Conservation (phyloP, 1,139 yeast genomes). For the Debaryomyces udenii region DNA sequence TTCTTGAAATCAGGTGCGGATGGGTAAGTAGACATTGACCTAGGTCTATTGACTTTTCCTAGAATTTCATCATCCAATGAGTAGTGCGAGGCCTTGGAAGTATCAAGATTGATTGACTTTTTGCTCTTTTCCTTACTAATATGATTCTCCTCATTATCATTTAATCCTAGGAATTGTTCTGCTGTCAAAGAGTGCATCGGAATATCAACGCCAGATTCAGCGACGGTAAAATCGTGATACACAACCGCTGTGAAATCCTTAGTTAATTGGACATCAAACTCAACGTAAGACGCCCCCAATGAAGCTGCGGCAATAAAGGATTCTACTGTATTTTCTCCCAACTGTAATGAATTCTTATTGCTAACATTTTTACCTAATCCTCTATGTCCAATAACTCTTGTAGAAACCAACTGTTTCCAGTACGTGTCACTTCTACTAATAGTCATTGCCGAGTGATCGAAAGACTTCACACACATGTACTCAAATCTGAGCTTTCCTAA, state of each 20-base stretch:
- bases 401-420: slow-evolving; percentile 88
- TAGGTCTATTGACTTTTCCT: slow-evolving; percentile 38
- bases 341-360: slow-evolving; percentile 75
- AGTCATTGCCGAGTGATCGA: slow-evolving; percentile 70
- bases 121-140: slow-evolving; percentile 16
- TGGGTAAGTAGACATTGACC: slow-evolving; percentile 44
- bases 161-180: slow-evolving; percentile 82
- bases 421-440: slow-evolving; percentile 77
- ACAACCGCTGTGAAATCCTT: slow-evolving; percentile 91
- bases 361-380: slow-evolving; percentile 88
- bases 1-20: slow-evolving; percentile 28
- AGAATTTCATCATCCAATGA: slow-evolving; percentile 45
- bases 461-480: slow-evolving; percentile 70
- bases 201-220: slow-evolving; percentile 94
- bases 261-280: slow-evolving; percentile 96
- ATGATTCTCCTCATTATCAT: slow-evolving; percentile 27
- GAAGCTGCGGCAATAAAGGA: slow-evolving; percentile 97
- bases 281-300: slow-evolving; percentile 89
- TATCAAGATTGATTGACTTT: slow-evolving; percentile 14
- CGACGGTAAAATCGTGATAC: slow-evolving; percentile 92
- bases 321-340: slow-evolving; percentile 95
- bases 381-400: slow-evolving; percentile 94
- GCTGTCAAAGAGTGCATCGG: slow-evolving; percentile 93
- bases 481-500: slow-evolving; percentile 82
- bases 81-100: slow-evolving; percentile 18